Conservation (phyloP, 2,329 filamentous ascomycete genomes). For the Thelonectria blattea region DNA sequence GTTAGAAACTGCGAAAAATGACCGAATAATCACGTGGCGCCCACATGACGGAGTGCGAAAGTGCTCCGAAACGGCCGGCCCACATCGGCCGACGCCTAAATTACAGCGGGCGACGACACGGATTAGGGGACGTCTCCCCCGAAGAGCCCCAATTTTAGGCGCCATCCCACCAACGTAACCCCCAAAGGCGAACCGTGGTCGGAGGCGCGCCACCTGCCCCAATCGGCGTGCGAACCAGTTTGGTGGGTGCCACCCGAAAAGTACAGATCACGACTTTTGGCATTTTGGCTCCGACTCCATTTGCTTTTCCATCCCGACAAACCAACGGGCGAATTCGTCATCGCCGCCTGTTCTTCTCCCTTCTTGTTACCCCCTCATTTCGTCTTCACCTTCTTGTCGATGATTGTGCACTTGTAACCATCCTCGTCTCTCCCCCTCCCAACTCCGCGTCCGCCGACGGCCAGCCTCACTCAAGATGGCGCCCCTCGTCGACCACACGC, state of each 20-base stretch:
- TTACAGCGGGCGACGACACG: constrained; percentile 5
- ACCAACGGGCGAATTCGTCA: constrained; percentile 2
- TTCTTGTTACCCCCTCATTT: not conserved
- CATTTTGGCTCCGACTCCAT: constrained; percentile 11
- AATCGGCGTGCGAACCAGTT: constrained; percentile 18
- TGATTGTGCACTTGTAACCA: constrained; percentile 14
- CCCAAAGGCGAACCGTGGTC: not conserved
- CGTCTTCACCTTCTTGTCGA: constrained; percentile 1
- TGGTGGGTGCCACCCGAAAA: constrained; percentile 28
- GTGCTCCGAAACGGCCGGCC: constrained; percentile 14
- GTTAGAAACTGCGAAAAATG: constrained; percentile 5
- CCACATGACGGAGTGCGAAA: not conserved
- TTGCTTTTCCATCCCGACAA: constrained; percentile 7
- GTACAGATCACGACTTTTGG: constrained; percentile 39
- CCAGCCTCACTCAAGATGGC: constrained; percentile 56
- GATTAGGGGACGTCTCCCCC: not conserved
- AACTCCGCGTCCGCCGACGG: constrained; percentile 13
- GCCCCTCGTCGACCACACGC: constrained; percentile 87
- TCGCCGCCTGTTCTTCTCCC: not conserved
- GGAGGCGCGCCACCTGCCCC: constrained; percentile 15
- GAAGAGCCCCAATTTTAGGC: constrained; percentile 1
- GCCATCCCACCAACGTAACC: constrained; percentile 1
- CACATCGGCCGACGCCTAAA: constrained; percentile 9
- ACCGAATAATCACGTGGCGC: constrained; percentile 11
- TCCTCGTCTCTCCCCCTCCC: not conserved